These are phyloP conservation scores for Barbatosphaeria neglecta DNA, from an alignment of 495 filamentous ascomycete genomes.

Conservation along the genomic window DNA sequence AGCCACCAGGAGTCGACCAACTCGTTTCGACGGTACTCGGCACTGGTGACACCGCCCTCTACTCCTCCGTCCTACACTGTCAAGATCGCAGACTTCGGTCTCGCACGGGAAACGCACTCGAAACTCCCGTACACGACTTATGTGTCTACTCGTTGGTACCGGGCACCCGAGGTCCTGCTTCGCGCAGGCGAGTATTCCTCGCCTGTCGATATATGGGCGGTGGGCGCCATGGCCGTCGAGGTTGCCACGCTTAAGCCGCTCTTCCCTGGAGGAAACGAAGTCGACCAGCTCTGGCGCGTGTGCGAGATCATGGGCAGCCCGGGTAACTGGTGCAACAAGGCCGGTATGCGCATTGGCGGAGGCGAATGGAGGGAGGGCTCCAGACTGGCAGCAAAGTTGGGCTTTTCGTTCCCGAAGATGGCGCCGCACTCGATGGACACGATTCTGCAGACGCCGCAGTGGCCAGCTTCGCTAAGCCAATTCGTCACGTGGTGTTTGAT, in stretches of 20 bases:
- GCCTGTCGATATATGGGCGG: constrained; percentile 96
- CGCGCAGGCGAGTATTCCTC: constrained; percentile 95
- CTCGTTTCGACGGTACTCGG: constrained; percentile 83
- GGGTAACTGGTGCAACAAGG: constrained; percentile 93
- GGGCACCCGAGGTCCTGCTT: constrained; percentile 89
- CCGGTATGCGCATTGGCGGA: constrained; percentile 75
- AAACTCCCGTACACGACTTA: constrained; percentile 96
- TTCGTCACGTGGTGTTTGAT: constrained; percentile 99
- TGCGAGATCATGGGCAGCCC: constrained; percentile 99
- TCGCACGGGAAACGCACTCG: constrained; percentile 95
- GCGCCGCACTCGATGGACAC: constrained; percentile 94
- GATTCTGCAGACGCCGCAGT: constrained; percentile 79
- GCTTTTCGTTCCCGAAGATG: constrained; percentile 99
- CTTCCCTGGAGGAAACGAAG: constrained; percentile 96
- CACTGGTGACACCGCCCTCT: constrained; percentile 85
- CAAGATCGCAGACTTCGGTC: constrained; percentile 97
- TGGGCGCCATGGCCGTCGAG: constrained; percentile 99
- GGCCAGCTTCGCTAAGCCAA: constrained; percentile 75
- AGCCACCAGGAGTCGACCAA: constrained; percentile 63
- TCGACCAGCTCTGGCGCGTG: constrained; percentile 97
- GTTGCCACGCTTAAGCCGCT: constrained; percentile 94
- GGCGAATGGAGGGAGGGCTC: constrained; percentile 97
- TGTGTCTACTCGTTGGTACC: constrained; percentile 97
- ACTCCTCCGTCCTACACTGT: constrained; percentile 90
- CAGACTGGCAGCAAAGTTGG: constrained; percentile 83